These are phyloP conservation scores for Rauvolfia tetraphylla DNA, from an alignment of 257 asterid genomes.

Conservation along the genomic window DNA sequence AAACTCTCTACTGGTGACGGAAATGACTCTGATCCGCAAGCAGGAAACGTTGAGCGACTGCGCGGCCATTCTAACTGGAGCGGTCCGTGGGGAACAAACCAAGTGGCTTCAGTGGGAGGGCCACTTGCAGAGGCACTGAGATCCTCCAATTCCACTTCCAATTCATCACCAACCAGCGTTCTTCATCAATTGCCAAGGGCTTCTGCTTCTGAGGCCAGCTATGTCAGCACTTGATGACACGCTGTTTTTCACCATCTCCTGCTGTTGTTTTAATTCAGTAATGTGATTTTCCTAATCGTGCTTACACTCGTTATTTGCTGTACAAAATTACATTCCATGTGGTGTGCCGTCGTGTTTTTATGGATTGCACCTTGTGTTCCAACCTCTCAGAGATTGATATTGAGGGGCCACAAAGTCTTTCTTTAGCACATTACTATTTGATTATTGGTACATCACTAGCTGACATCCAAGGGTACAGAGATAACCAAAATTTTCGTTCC, in stretches of 20 bases:
- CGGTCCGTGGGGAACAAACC: constrained; percentile 39
- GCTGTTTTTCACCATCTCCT: background rate
- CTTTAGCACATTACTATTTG: no score
- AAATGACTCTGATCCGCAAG: constrained; percentile 23
- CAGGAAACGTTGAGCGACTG: constrained; percentile 26
- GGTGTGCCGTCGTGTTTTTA: background rate
- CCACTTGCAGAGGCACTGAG: constrained; percentile 90
- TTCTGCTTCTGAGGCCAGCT: constrained; percentile 37
- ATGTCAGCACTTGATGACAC: constrained; percentile 30
- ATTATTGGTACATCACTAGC: no score
- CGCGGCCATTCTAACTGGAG: constrained; percentile 38
- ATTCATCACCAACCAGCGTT: constrained; percentile 74
- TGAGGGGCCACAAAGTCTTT: background rate
- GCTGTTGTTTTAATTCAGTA: background rate
- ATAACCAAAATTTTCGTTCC: no score
- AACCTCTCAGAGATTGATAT: background rate
- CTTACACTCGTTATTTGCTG: background rate
- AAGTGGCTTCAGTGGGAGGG: constrained; percentile 59
- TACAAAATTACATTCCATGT: background rate
- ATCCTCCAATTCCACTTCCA: constrained; percentile 53
- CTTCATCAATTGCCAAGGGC: constrained; percentile 43
- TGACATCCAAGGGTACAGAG: no score
- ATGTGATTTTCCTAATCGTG: background rate
- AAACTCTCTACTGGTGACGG: constrained; percentile 64
- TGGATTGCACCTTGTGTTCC: background rate